These are phyloP conservation scores for Lophiotrema nucula DNA, from an alignment of 495 filamentous ascomycete genomes.

Conservation along the genomic window DNA sequence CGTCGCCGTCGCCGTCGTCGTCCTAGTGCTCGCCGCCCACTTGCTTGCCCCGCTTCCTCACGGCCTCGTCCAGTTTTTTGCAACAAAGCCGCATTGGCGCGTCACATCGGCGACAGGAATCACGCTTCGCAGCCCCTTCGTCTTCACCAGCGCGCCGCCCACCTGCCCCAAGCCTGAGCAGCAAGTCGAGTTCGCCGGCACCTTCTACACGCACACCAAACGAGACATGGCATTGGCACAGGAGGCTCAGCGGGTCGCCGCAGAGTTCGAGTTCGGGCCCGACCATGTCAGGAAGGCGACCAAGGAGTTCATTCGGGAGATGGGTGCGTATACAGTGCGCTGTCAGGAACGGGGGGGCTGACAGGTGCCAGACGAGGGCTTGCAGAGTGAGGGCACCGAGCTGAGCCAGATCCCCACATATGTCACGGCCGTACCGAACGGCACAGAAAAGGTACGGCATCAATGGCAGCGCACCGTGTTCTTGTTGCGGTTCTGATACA, in stretches of 20 bases:
- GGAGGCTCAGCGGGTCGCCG: conserved; percentile 73
- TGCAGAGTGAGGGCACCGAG: conserved; percentile 71
- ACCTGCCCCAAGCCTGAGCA: conserved; percentile 19
- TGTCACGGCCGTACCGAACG: conserved; percentile 93
- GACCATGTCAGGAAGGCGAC: conserved; percentile 77
- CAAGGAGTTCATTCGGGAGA: conserved; percentile 79
- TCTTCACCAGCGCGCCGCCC: conserved; percentile 9
- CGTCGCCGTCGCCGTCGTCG: conserved; percentile 13
- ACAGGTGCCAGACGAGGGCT: conserved; percentile 63
- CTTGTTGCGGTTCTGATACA: conserved; percentile 9
- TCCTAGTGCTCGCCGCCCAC: conserved; percentile 25
- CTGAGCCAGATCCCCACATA: conserved; percentile 96
- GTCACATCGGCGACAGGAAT: conserved; percentile 19
- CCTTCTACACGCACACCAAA: conserved; percentile 28
- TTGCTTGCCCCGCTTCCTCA: conserved; percentile 30
- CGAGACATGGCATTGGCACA: conserved; percentile 58
- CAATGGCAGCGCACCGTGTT: neutral
- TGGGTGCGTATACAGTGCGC: conserved; percentile 56
- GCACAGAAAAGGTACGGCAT: conserved; percentile 81
- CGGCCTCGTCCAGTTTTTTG: conserved; percentile 13
- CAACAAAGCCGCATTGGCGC: conserved; percentile 14
- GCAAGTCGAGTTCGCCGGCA: conserved; percentile 24
- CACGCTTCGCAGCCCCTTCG: conserved; percentile 9
- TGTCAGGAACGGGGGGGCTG: neutral
- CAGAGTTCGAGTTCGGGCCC: conserved; percentile 81